phyloP scores from a whole-genome alignment of 176 grass and related monocot species.

The Bromus sterilis region DNA sequence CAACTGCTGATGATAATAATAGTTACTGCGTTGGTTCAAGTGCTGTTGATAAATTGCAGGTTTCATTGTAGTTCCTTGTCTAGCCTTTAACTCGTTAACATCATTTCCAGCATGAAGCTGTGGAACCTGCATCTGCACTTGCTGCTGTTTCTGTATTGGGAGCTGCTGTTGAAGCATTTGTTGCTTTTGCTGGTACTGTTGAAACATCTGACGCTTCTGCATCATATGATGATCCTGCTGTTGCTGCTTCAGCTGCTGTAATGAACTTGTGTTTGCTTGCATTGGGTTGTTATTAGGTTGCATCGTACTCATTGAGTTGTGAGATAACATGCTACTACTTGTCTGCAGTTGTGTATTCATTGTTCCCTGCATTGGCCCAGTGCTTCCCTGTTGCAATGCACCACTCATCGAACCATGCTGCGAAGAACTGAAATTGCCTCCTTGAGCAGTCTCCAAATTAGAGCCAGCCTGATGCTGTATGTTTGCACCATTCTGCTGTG shows the following conservation, averaged over 20 bases:
- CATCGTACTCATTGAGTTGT: slow-evolving; percentile 47
- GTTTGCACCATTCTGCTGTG: slow-evolving; percentile 68
- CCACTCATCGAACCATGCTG: slow-evolving; percentile 53
- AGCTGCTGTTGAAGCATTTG: slow-evolving; percentile 48
- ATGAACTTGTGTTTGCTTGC: slow-evolving; percentile 52
- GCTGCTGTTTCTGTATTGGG: slow-evolving; percentile 57
- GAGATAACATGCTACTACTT: slow-evolving; percentile 49
- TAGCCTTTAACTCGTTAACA: slow-evolving; percentile 60
- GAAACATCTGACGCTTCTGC: slow-evolving; percentile 48
- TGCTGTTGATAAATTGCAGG: slow-evolving; percentile 73
- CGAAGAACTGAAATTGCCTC: slow-evolving; percentile 59
- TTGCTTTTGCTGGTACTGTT: slow-evolving; percentile 59
- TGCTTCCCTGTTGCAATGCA: slow-evolving; percentile 38
- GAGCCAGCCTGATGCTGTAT: slow-evolving; percentile 36
- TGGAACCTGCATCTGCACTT: slow-evolving; percentile 50
- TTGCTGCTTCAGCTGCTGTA: slow-evolving; percentile 71
- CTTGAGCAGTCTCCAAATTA: slow-evolving; percentile 44
- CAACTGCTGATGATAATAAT: slow-evolving; percentile 74
- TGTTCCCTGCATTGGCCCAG: slow-evolving; percentile 36
- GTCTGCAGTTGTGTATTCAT: slow-evolving; percentile 44
- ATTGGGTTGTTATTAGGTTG: slow-evolving; percentile 52
- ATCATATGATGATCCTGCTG: slow-evolving; percentile 68
- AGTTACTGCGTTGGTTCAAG: slow-evolving; percentile 39
- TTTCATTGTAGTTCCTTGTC: slow-evolving; percentile 68
- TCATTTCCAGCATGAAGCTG: slow-evolving; percentile 67